Conservation (phyloP, 2,329 filamentous ascomycete species). For the Sporothrix mexicana region DNA sequence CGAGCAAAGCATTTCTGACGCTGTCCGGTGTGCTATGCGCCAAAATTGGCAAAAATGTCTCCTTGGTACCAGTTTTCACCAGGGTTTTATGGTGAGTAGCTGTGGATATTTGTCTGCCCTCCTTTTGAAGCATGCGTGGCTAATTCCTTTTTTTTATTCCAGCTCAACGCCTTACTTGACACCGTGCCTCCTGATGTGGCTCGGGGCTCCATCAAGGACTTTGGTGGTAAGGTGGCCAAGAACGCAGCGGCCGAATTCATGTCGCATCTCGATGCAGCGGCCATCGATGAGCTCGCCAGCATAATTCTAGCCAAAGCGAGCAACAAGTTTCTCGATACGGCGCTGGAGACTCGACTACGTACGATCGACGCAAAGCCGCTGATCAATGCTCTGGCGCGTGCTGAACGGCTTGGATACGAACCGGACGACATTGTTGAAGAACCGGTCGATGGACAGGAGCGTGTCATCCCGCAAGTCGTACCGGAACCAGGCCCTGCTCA, state of each 20-base stretch:
- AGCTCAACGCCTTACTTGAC: conserved; percentile 59
- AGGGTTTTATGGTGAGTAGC: conserved; percentile 60
- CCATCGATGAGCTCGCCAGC: conserved; percentile 55
- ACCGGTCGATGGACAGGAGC: conserved; percentile 46
- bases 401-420: conserved; percentile 64
- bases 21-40: conserved; percentile 56
- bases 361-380: conserved; percentile 61
- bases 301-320: conserved; percentile 55
- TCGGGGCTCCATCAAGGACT: conserved; percentile 51
- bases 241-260: conserved; percentile 52
- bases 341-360: conserved; percentile 57
- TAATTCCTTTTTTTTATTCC: background rate
- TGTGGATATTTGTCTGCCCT: no score
- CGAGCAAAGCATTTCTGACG: conserved; percentile 49
- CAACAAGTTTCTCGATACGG: conserved; percentile 58
- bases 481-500: background rate
- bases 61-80: conserved; percentile 58
- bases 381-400: conserved; percentile 62
- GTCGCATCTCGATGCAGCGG: conserved; percentile 47
- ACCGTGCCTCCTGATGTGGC: conserved; percentile 50
- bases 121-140: no score
- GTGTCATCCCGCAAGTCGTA: conserved; percentile 43
- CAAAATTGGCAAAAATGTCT: conserved; percentile 59
- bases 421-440: conserved; percentile 56
- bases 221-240: conserved; percentile 53